Base-by-base conservation (phyloP, 1,284 basidiomycete species). In the Ustanciosporium gigantosporum region DNA sequence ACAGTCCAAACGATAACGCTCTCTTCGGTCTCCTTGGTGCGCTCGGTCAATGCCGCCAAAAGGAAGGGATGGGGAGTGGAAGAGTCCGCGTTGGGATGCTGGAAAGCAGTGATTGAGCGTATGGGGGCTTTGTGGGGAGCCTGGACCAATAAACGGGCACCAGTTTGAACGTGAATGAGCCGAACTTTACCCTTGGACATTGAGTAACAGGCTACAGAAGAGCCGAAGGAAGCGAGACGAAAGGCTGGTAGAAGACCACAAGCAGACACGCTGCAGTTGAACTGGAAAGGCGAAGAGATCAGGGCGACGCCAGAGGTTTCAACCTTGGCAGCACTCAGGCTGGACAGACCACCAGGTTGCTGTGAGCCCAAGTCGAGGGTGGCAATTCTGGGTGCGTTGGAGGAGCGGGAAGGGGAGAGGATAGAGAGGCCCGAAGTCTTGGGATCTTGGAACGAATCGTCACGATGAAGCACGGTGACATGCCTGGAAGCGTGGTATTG, bases 161-260 rank as follows among this genome's bases (percentile, higher is more conserved):
- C 62, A 2, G 56, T 52, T 14, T 32, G 31, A 14, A 46, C 21
- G 43, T 66, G 43, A n/a, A 66, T 46, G 31, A 66, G 44, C 25
- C 62, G 53, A 20, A 55, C 17, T 24, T 52, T 60, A 41, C 57
- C 57, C 40, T 66, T 66, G 20, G 42, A 44, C 57, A 61, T 66
- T 29, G 45, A 31, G 36, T 66, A 66, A 37, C 46, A 48, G 2
- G 46, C 52, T 4, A 52, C 49, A 14, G 46, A 17, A 27, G 39
- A 37, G 22, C 51, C 41, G 2, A 61, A 19, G n/a, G 41, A 46
- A 43, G 45, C 49, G 32, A 52, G 25, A 36, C 56, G 47, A 5
- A 39, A 43, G n/a, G 46, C 48, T 3, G 46, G 44, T 7, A 48
- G 31, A 19, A 48, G 34, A 17, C 48, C 44, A 1, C 41, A 44